Evolutionary conservation across 352 stramenopile species (phyloP).

Genomic region (Globisporangium paroecandrum): DNA sequence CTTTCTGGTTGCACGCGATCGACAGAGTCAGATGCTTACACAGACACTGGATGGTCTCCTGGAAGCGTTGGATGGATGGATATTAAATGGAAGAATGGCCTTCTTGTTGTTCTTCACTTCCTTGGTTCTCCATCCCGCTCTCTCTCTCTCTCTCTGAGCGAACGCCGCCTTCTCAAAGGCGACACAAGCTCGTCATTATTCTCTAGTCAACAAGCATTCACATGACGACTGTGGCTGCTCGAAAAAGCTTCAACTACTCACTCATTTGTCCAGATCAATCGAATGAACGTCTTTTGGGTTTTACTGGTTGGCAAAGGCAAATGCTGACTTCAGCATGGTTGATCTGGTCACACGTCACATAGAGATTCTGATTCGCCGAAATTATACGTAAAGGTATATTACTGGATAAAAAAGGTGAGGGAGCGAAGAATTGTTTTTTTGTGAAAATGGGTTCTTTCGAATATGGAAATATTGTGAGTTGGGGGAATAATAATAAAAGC

Average conservation of each 20-base stretch:
- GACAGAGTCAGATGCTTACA: not conserved
- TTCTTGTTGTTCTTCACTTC: constrained; percentile 4
- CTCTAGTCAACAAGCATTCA: not conserved
- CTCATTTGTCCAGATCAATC: not conserved
- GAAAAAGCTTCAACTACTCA: not conserved
- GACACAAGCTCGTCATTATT: not conserved
- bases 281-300: not conserved
- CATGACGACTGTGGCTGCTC: not conserved
- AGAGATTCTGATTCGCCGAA: not conserved
- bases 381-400: not conserved
- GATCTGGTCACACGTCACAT: not conserved
- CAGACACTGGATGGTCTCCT: too few species aligned
- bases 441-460: constrained; percentile 2
- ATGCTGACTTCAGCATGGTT: constrained; percentile 1
- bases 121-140: not conserved
- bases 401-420: not conserved
- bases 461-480: not conserved
- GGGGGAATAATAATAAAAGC: not conserved
- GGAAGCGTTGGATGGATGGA: not conserved
- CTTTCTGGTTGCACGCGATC: not conserved
- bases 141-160: not conserved
- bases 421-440: not conserved
- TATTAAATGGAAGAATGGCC: constrained; percentile 3
- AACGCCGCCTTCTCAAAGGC: not conserved
- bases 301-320: not conserved